phyloP scores from a whole-genome alignment of 768 basidiomycete species.

The Tulasnella sp. region DNA sequence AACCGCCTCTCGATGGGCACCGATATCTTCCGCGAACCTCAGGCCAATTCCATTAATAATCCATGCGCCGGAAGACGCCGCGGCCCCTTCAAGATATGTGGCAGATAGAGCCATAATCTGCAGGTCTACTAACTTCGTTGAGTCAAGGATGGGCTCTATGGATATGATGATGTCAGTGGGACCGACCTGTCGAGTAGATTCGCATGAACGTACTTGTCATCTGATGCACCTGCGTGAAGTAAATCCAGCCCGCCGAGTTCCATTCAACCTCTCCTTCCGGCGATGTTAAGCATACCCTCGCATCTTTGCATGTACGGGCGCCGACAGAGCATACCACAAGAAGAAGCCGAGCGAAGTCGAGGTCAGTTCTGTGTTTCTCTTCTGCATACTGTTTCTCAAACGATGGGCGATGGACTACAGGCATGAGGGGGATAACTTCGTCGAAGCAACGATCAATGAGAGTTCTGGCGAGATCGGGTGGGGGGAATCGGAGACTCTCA shows the following conservation, averaged over 20 bases:
- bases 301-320: conserved; percentile 48
- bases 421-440: conserved; percentile 43
- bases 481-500: conserved; percentile 42
- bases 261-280: conserved; percentile 33
- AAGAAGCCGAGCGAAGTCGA: conserved; percentile 47
- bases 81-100: conserved; percentile 42
- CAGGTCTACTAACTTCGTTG: conserved; percentile 55
- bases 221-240: conserved; percentile 53
- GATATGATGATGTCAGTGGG: background rate
- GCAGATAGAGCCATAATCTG: conserved; percentile 42
- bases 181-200: conserved; percentile 22
- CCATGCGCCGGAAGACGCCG: conserved; percentile 34
- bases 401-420: conserved; percentile 62
- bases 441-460: conserved; percentile 60
- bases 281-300: conserved; percentile 39
- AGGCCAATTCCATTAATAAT: conserved; percentile 34
- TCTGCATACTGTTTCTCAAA: conserved; percentile 45
- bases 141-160: conserved; percentile 24
- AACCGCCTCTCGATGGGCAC: conserved; percentile 46
- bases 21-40: conserved; percentile 31
- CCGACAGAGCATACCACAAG: conserved; percentile 65
- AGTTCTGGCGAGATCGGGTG: conserved; percentile 41
- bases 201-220: conserved; percentile 42
- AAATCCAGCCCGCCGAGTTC: conserved; percentile 46
- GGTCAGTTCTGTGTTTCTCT: conserved; percentile 40